Conservation (phyloP, 129 eudicot species). For the Deinandra increscens region DNA sequence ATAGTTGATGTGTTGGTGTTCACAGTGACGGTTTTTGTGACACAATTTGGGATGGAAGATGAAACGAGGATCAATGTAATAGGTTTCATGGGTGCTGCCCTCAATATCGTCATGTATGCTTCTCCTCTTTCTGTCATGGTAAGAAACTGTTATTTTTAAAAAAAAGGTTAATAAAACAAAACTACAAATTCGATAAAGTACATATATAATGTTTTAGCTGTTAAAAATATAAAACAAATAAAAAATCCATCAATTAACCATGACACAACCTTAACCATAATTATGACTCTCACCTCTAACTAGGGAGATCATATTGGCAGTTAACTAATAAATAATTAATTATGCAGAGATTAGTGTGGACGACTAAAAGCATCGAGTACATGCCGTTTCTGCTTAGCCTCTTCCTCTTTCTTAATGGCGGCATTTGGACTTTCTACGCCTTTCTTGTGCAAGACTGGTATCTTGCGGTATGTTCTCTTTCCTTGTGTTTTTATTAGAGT, state of each 20-base stretch:
- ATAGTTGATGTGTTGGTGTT: conserved; percentile 43
- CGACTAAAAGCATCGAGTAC: conserved; percentile 64
- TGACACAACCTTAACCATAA: not conserved
- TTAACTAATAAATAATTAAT: not conserved
- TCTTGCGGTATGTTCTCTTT: conserved; percentile 42
- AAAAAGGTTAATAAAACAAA: no score
- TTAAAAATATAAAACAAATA: no score
- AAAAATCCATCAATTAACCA: no score
- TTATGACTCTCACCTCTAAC: not conserved
- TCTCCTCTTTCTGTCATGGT: conserved; percentile 82
- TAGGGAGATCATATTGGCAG: not conserved
- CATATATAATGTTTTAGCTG: no score
- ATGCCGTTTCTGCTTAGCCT: conserved; percentile 72
- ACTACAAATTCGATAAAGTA: no score
- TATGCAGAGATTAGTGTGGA: conserved; percentile 61
- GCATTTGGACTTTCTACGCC: conserved; percentile 73
- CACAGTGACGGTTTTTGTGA: conserved; percentile 28
- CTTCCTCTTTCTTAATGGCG: conserved; percentile 60
- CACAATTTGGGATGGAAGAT: conserved; percentile 42
- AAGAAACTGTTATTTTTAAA: conserved; percentile 9
- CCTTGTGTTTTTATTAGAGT: no score
- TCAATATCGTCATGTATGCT: conserved; percentile 61
- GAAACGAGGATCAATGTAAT: conserved; percentile 51
- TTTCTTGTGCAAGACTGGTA: conserved; percentile 53
- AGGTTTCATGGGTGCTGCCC: conserved; percentile 54